phyloP scores from a whole-genome alignment of 768 basidiomycete genomes.

The Crucibulum laeve region DNA sequence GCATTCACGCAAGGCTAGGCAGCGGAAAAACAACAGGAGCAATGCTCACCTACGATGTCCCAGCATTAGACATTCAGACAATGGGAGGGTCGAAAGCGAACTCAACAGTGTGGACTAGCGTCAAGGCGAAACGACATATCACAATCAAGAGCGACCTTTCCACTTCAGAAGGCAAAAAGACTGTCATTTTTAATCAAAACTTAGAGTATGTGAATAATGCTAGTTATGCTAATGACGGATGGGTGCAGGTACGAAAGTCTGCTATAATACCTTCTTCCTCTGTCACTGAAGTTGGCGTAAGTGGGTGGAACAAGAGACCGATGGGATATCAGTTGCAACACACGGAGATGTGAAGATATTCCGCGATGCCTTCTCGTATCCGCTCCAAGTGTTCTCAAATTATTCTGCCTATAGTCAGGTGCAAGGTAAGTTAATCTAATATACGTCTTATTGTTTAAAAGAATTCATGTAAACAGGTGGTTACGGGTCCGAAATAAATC shows the following conservation, averaged over 20 bases:
- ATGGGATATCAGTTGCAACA: conserved; percentile 40
- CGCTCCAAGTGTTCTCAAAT: conserved; percentile 31
- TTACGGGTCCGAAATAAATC: conserved; percentile 24
- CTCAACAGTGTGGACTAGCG: conserved; percentile 45
- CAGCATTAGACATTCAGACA: conserved; percentile 33
- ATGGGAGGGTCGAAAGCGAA: conserved; percentile 35
- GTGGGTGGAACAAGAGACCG: conserved; percentile 47
- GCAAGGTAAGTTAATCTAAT: conserved; percentile 16
- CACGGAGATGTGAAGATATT: conserved; percentile 42
- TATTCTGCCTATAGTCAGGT: conserved; percentile 21
- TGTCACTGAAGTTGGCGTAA: conserved; percentile 11
- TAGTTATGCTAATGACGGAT: conserved; percentile 39
- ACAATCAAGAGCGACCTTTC: conserved; percentile 46
- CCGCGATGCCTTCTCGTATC: conserved; percentile 51
- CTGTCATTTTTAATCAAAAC: conserved; percentile 45
- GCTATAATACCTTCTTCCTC: background rate
- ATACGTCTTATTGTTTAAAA: too few species aligned
- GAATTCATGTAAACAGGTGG: conserved; percentile 14
- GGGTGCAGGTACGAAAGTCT: conserved; percentile 20
- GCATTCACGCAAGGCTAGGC: conserved; percentile 47
- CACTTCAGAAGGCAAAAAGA: conserved; percentile 40
- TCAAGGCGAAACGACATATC: conserved; percentile 39
- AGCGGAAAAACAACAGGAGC: conserved; percentile 42
- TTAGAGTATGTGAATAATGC: conserved; percentile 47
- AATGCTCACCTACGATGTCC: conserved; percentile 41